These are phyloP conservation scores for Kurtzmaniella quercitrusa DNA, from an alignment of 1,139 yeast species.

Conservation along the genomic window DNA sequence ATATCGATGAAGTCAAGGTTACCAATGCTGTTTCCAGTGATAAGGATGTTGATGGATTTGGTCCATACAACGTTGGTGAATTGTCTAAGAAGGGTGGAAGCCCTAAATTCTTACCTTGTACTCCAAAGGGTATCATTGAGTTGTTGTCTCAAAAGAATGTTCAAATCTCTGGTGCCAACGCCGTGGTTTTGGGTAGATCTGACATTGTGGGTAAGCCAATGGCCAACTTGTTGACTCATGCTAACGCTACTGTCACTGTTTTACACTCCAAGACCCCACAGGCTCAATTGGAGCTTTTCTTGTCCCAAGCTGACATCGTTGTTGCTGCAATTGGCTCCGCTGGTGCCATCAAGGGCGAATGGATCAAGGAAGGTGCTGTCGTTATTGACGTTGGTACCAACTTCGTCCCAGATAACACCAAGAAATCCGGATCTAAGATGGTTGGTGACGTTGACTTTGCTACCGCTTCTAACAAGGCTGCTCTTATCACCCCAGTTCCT, in stretches of 20 bases:
- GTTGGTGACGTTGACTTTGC: slow-evolving; percentile 93
- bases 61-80: slow-evolving; percentile 87
- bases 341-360: slow-evolving; percentile 76
- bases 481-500: slow-evolving; percentile 91
- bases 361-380: slow-evolving; percentile 81
- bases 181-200: slow-evolving; percentile 95
- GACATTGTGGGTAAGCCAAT: slow-evolving; percentile 97
- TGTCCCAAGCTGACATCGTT: slow-evolving; percentile 80
- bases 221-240: slow-evolving; percentile 72
- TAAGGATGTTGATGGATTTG: slow-evolving; percentile 97
- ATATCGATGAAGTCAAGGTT: slow-evolving; percentile 72
- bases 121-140: slow-evolving; percentile 91
- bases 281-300: slow-evolving; percentile 52
- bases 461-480: slow-evolving; percentile 61
- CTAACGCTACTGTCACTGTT: slow-evolving; percentile 84
- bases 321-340: slow-evolving; percentile 91
- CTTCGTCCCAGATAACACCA: slow-evolving; percentile 70
- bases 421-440: slow-evolving; percentile 78
- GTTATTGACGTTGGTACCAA: slow-evolving; percentile 97
- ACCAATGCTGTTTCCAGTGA: slow-evolving; percentile 72
- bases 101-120: slow-evolving; percentile 88
- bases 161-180: slow-evolving; percentile 66
- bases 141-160: slow-evolving; percentile 65
- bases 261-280: slow-evolving; percentile 68
- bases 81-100: slow-evolving; percentile 83